Evolutionary conservation across 371 early-diverging fungal genomes (phyloP), one percentile per base, ranked within the genome.

Genomic region (Circinella umbellata): DNA sequence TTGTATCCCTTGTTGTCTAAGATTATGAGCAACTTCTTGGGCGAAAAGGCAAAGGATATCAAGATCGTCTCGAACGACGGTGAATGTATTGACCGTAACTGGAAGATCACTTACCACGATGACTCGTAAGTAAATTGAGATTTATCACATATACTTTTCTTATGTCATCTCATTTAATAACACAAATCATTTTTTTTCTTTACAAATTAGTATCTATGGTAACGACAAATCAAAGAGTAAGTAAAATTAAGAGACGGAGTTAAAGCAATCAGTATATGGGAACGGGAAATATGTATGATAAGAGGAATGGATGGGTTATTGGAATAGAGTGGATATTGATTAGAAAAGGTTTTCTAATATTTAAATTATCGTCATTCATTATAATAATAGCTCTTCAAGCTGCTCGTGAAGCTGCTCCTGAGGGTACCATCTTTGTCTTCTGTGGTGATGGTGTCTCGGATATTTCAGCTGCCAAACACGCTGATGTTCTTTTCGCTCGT

Each of bases 381-480:
- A 27, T 27, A 27, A 27, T 27, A 27, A 27, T 61, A 83, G 83
- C 81, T 34, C 60, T 83, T 27, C 67, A 69, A 51, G 66, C 76
- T 62, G 81, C 84, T 47, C 80, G 84, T 63, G 76, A 71, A 39
- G 64, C 69, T 11, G 76, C 76, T 42, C 42, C 76, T 0, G 63
- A 73, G 20, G 82, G 72, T 72, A 84, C 72, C 15, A 77, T 83
- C 48, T 80, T 89, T 64, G 76, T 92, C 4, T 92, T 90, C 66
- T 82, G 88, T 38, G 92, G 92, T 27, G 92, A 92, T 73, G 91
- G 92, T 48, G 87, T 92, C 0, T 86, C 86, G 1, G 92, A 92
- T 70, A 84, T 92, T 39, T 85, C 86, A 3, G 91, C 89, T n/a
- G 90, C 92, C n/a, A 74, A 79, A 54, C 86, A 88, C 53, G 88